Evolutionary conservation across 352 stramenopile genomes (phyloP), one percentile per base, ranked within the genome.

Genomic region (Pythium rishiriense): DNA sequence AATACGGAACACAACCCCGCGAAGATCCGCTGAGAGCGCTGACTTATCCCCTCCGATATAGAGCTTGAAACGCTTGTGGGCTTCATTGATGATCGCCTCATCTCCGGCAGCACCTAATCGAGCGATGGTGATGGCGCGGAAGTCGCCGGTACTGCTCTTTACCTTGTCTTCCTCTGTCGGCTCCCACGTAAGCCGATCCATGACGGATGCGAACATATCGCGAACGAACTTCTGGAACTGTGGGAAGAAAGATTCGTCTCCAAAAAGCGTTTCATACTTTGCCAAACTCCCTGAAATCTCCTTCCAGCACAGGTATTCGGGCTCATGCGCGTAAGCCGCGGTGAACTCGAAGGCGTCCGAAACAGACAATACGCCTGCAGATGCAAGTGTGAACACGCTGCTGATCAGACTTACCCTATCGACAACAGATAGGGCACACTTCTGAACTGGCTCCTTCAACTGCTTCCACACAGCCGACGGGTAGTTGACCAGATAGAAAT

Each of bases 401-500:
- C 82, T 92, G 8, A 99, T 56, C 24, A 99, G 68, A 28, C 93
- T 96, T 37, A 97, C 90, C 10, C 97, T 88, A 69, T 99, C 97
- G 8, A 86, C 77, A 21, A 93, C 77, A 14, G 64, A 72, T 33
- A 98, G 69, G 58, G 73, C 54, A 4, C 72, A 58, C 17, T 80
- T 70, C 49, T 75, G 72, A 19, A 87, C 71, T 17, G 76, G 75
- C 79, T 70, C 78, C 41, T 86, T 76, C 7, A 98, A 78, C 19
- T 81, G 78, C 28, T 85, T 77, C 73, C 97, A 93, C 76, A 98
- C 86, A 37, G 87, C 81, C 6, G 81, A 70, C 6, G 88, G 86
- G 70, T 98, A 98, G 54, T 97, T 94, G n/a, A 98, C 93, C 21
- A 98, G 77, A 76, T 98, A 97, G 37, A 97, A 97, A 29, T 96